A percentile compares a stretch with the other conserved stretches of the same genome.
Conservation (phyloP, 2,329 filamentous ascomycete species). For the Thielaviopsis musarum region DNA sequence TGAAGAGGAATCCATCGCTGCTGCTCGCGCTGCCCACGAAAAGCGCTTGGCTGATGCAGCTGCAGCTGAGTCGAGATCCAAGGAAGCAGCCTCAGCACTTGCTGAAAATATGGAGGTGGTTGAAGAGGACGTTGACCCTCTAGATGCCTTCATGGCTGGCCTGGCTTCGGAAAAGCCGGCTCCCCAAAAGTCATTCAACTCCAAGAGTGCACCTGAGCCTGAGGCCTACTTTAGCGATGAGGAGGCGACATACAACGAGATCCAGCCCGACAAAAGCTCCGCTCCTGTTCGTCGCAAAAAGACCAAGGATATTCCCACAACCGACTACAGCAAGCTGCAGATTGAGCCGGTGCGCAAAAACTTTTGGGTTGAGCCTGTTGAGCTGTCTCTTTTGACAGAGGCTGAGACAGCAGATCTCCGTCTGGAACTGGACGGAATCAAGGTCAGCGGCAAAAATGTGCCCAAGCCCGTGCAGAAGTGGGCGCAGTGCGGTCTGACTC, state of each 20-base stretch:
- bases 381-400: slow-evolving; percentile 68
- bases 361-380: slow-evolving; percentile 83
- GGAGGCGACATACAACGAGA: slow-evolving; percentile 41
- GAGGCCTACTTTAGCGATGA: slow-evolving; percentile 83
- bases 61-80: slow-evolving; percentile 12
- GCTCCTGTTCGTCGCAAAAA: slow-evolving; percentile 60
- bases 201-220: slow-evolving; percentile 45
- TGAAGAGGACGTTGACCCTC: slow-evolving; percentile 51
- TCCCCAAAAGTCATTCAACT: slow-evolving; percentile 9
- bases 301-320: slow-evolving; percentile 67
- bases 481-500: slow-evolving; percentile 83
- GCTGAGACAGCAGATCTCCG: slow-evolving; percentile 69
- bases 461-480: slow-evolving; percentile 92
- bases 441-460: slow-evolving; percentile 72
- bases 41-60: slow-evolving; percentile 42
- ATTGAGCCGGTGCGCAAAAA: slow-evolving; percentile 79
- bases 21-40: slow-evolving; percentile 70
- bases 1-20: slow-evolving; percentile 77
- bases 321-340: slow-evolving; percentile 76
- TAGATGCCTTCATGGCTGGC: slow-evolving; percentile 93
- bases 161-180: slow-evolving; percentile 31
- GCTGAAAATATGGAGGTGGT: slow-evolving; percentile 41
- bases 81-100: slow-evolving; percentile 15
- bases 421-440: slow-evolving; percentile 85
- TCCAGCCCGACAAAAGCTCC: slow-evolving; percentile 31